phyloP scores from a whole-genome alignment of 306 rosid species.

The Gillenia trifoliata region DNA sequence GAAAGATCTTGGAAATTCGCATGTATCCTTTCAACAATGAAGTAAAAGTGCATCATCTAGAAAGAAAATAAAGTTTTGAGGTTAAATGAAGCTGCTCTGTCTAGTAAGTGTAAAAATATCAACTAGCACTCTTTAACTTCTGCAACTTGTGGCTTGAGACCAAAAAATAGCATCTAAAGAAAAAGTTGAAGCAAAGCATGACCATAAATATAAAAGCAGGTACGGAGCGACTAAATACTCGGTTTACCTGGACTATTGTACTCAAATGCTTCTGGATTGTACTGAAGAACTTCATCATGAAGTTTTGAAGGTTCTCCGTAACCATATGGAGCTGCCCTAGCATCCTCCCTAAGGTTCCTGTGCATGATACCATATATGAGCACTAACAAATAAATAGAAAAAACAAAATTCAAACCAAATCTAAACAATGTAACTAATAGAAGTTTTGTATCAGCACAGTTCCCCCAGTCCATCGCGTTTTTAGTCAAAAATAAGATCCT shows the following conservation, averaged over 20 bases:
- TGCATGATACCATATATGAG: slow-evolving; percentile 14
- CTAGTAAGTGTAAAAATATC: not conserved
- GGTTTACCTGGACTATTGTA: slow-evolving; percentile 70
- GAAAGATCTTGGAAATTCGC: not conserved
- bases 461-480: not conserved
- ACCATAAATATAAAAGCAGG: slow-evolving; percentile 7
- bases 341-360: slow-evolving; percentile 81
- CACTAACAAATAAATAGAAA: not conserved
- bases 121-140: not conserved
- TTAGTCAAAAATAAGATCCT: not conserved
- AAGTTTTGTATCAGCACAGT: not conserved
- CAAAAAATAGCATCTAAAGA: not conserved
- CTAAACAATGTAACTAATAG: not conserved
- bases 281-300: slow-evolving; percentile 69
- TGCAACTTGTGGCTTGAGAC: not conserved
- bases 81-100: not conserved
- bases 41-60: not conserved
- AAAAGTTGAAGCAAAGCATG: not conserved
- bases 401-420: not conserved
- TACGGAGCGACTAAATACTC: slow-evolving; percentile 40
- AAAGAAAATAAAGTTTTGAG: not conserved
- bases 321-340: slow-evolving; percentile 32
- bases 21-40: not conserved
- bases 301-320: slow-evolving; percentile 61
- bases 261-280: slow-evolving; percentile 72